Base-by-base conservation (phyloP, 208 protist genomes). In the Trypanosomatidae sp. region DNA sequence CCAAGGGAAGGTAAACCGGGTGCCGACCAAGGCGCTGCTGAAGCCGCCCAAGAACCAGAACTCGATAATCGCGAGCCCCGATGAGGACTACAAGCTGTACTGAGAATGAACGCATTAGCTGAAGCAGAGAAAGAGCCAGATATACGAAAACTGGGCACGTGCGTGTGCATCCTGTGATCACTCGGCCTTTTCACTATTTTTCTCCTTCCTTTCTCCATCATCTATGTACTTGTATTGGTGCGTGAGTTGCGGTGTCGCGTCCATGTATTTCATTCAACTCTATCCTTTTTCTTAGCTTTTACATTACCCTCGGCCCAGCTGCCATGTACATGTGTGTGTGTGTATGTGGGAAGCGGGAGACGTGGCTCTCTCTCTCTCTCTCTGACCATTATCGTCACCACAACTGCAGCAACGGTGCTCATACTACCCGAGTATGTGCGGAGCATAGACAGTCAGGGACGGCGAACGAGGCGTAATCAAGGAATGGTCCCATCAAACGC, bases 1-100 rank as follows among this genome's bases (percentile, higher is more conserved):
- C 28, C 50, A 78, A 44, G 84, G 86, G 58, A 79, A 78, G 41
- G 84, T 89, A 8, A 69, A 55, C 36, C 77, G 84, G 19, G 78
- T 89, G 43, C 84, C 84, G 25, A 89, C 84, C 12, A 83, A 82
- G 71, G 84, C 80, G 36, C 46, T 71, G 15, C 68, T 86, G 71
- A 81, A 84, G 74, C 80, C 80, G 17, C 84, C 75, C 9, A 85
- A 82, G 69, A 79, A 78, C 30, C 52, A 62, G 22, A 75, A 79
- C 56, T 81, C 73, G n/a, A 47, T 72, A n/a, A 81, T 88, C 25
- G 84, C 84, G 1, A 67, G 74, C 43, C 79, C 84, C 3, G 66
- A 81, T 22, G 75, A 84, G 28, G 75, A 81, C 8, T 43, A 81
- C 49, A 70, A 83, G 25, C 43, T 84, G 13, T 50, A 78, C 44